A percentile compares a stretch with the other conserved stretches of the same genome.
These are phyloP conservation scores for Candida andamanensis DNA, from an alignment of 805 yeast genomes.

Conservation along the genomic window DNA sequence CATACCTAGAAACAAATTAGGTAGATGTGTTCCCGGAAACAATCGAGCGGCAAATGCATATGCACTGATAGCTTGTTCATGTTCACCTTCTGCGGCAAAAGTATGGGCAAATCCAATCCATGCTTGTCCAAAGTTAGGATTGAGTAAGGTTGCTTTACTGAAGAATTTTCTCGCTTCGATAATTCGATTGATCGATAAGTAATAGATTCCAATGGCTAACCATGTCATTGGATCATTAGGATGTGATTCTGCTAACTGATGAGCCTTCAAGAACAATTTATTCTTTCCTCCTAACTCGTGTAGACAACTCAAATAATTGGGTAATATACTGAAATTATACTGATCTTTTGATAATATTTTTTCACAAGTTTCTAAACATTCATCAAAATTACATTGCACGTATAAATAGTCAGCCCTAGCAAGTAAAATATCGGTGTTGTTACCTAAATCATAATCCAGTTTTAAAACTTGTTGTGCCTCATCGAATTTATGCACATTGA, in stretches of 20 bases:
- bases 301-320: constrained; percentile 76
- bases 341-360: constrained; percentile 53
- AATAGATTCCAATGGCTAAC: constrained; percentile 90
- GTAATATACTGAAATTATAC: constrained; percentile 64
- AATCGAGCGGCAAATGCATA: constrained; percentile 92
- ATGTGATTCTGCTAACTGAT: constrained; percentile 76
- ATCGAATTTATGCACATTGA: constrained; percentile 50
- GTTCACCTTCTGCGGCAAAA: constrained; percentile 97
- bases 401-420: constrained; percentile 67
- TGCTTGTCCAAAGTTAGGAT: constrained; percentile 89
- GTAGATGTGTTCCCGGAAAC: constrained; percentile 87
- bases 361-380: constrained; percentile 74
- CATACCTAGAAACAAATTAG: constrained; percentile 90
- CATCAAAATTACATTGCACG: constrained; percentile 72
- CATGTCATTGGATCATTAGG: constrained; percentile 83
- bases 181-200: constrained; percentile 65
- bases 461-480: constrained; percentile 62
- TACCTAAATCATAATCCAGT: constrained; percentile 67
- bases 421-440: constrained; percentile 64
- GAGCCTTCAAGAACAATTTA: constrained; percentile 74
- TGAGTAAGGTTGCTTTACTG: constrained; percentile 80
- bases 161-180: constrained; percentile 83
- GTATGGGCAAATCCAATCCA: constrained; percentile 99
- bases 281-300: constrained; percentile 82
- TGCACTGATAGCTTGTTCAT: constrained; percentile 96